Conservation (phyloP, 139 green algal genomes). For the Haematococcus lacustris region DNA sequence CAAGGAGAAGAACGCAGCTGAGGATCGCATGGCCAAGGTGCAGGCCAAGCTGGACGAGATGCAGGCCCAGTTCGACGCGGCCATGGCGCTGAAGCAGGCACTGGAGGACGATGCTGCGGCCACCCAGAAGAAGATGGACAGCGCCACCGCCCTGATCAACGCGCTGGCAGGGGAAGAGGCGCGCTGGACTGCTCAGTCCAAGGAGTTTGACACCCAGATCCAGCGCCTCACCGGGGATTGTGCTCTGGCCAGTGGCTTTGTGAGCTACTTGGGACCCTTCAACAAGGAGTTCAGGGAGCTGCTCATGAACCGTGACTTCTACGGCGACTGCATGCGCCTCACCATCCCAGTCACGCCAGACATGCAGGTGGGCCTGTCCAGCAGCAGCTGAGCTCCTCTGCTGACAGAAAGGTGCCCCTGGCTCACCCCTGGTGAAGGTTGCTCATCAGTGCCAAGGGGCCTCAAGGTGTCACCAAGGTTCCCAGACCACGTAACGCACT, state of each 20-base stretch:
- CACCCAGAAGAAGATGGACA: conserved; percentile 87
- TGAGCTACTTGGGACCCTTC: conserved; percentile 90
- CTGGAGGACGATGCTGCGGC: conserved; percentile 82
- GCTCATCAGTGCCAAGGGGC: too few species aligned
- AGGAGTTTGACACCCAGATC: conserved; percentile 80
- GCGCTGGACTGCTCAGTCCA: conserved; percentile 81
- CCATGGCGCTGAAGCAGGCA: conserved; percentile 84
- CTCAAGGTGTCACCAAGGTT: too few species aligned
- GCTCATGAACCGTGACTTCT: conserved; percentile 78
- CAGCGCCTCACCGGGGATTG: conserved; percentile 83
- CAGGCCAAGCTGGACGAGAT: conserved; percentile 87
- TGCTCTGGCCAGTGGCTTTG: conserved; percentile 72
- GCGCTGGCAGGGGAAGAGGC: conserved; percentile 88
- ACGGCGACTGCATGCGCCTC: conserved; percentile 60
- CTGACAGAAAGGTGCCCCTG: too few species aligned
- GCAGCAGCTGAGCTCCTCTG: too few species aligned
- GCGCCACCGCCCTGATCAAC: conserved; percentile 77
- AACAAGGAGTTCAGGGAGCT: conserved; percentile 92
- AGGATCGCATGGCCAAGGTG: conserved; percentile 82
- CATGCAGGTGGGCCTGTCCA: conserved; percentile 48
- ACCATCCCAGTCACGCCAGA: conserved; percentile 71
- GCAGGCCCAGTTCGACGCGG: conserved; percentile 86
- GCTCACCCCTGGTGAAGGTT: too few species aligned
- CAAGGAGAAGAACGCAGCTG: conserved; percentile 81
- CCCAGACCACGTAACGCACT: too few species aligned